Percentiles rank a stretch among this genome's conserved stretches.
Conservation (phyloP, 2,329 filamentous ascomycete species). For the Magnaporthiopsis incrustans region DNA sequence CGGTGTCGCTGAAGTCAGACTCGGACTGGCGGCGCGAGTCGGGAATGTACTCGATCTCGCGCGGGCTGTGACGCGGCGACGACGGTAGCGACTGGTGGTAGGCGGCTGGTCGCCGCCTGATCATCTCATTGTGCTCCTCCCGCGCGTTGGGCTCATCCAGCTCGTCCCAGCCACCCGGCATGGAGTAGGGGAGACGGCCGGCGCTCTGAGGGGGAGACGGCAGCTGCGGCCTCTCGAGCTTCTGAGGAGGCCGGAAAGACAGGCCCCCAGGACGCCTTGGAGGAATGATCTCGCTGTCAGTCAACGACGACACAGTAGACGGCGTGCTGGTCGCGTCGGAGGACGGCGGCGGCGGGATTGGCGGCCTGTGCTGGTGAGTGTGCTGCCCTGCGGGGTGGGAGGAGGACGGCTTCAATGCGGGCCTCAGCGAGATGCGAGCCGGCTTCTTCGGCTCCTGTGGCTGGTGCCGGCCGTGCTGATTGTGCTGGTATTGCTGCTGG, state of each 20-base stretch:
- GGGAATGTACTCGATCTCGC: conserved; percentile 8
- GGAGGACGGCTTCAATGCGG: conserved; percentile 3
- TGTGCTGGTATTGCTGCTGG: not conserved
- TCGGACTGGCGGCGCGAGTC: conserved; percentile 2
- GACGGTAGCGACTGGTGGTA: not conserved
- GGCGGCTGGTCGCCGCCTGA: not conserved
- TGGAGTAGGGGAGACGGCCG: not conserved
- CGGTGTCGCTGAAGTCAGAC: conserved; percentile 11
- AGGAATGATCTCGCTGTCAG: not conserved
- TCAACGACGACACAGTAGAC: not conserved
- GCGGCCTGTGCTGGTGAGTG: not conserved
- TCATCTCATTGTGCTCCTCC: conserved; percentile 1
- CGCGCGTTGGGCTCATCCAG: not conserved
- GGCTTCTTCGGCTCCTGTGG: not conserved
- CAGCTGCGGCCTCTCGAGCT: not conserved
- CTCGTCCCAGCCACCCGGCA: conserved; percentile 4
- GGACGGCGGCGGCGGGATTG: not conserved
- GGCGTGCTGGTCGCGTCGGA: not conserved
- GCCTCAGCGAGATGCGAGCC: conserved; percentile 1
- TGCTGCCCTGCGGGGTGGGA: not conserved
- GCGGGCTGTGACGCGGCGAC: not conserved
- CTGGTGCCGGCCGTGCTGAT: not conserved
- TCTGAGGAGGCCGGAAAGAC: not conserved
- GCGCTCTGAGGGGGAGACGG: not conserved
- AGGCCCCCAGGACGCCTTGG: not conserved